Conservation (phyloP, 2,329 filamentous ascomycete genomes). For the Aspergillus puulaauensis region DNA sequence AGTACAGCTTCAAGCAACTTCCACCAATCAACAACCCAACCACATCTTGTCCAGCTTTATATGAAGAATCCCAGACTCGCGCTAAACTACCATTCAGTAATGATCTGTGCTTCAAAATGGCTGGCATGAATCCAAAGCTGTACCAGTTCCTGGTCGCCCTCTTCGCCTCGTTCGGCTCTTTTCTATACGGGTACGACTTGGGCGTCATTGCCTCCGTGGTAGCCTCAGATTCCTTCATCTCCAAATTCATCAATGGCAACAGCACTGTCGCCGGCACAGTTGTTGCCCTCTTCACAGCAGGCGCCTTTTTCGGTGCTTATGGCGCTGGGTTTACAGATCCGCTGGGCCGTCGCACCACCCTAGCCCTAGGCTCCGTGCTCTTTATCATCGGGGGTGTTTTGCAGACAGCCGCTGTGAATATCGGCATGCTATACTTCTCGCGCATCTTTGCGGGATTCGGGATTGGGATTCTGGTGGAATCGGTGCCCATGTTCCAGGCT, state of each 20-base stretch:
- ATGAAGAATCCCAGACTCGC: not conserved
- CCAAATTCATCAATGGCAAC: not conserved
- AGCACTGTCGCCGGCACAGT: conserved; percentile 5
- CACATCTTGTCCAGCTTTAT: not conserved
- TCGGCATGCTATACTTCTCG: conserved; percentile 8
- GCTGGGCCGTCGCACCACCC: conserved; percentile 3
- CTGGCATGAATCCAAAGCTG: conserved; percentile 2
- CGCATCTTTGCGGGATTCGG: conserved; percentile 6
- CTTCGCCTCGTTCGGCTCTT: conserved; percentile 4
- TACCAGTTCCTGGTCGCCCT: conserved; percentile 9
- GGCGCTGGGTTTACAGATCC: conserved; percentile 6
- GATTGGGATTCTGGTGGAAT: conserved; percentile 3
- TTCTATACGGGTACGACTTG: conserved; percentile 10
- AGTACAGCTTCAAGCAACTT: not conserved
- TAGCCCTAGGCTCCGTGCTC: not conserved
- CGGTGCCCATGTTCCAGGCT: conserved; percentile 6
- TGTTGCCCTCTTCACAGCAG: conserved; percentile 5
- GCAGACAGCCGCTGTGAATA: not conserved
- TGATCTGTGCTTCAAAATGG: not conserved
- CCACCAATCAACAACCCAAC: not conserved
- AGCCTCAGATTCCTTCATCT: conserved; percentile 3
- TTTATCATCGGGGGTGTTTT: conserved; percentile 4
- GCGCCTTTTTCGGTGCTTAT: conserved; percentile 6
- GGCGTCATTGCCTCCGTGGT: conserved; percentile 9
- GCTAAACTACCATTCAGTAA: not conserved